Conservation (phyloP, 2,329 filamentous ascomycete genomes). For the Monilinia fructicola region DNA sequence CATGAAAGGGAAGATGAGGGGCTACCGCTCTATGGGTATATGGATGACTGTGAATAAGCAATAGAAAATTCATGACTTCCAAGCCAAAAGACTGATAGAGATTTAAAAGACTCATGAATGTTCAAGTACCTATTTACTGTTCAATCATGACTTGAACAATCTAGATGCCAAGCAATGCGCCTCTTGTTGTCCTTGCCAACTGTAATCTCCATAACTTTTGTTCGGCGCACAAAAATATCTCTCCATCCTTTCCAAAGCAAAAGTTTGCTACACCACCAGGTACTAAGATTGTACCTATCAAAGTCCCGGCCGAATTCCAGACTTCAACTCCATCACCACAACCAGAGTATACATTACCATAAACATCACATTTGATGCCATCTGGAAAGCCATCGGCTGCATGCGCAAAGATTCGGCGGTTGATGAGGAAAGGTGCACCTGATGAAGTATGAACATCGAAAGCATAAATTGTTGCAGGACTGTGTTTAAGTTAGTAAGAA, state of each 20-base stretch:
- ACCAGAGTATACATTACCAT: conserved; percentile 56
- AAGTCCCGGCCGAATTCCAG: conserved; percentile 50
- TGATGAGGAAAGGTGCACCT: conserved; percentile 30
- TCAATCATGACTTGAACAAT: not conserved
- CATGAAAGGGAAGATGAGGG: not conserved
- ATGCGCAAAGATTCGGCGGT: conserved; percentile 53
- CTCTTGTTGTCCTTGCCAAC: conserved; percentile 27
- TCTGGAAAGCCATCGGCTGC: conserved; percentile 56
- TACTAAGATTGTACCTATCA: conserved; percentile 51
- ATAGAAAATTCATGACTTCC: not conserved
- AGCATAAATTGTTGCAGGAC: conserved; percentile 28
- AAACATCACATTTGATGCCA: conserved; percentile 54
- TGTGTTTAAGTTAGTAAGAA: not conserved
- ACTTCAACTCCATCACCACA: conserved; percentile 56
- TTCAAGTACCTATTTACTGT: not conserved
- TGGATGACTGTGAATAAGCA: not conserved
- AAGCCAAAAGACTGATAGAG: not conserved
- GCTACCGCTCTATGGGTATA: no score
- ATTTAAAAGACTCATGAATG: no score
- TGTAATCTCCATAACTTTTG: conserved; percentile 33
- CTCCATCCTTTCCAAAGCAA: conserved; percentile 37
- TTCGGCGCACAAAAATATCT: conserved; percentile 37
- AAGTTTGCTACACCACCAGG: conserved; percentile 36
- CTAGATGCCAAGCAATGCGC: conserved; percentile 28
- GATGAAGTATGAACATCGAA: conserved; percentile 29